Evolutionary conservation across 1,284 basidiomycete species (phyloP), one percentile per base, ranked within the genome.

Genomic region (Waitea zeae): DNA sequence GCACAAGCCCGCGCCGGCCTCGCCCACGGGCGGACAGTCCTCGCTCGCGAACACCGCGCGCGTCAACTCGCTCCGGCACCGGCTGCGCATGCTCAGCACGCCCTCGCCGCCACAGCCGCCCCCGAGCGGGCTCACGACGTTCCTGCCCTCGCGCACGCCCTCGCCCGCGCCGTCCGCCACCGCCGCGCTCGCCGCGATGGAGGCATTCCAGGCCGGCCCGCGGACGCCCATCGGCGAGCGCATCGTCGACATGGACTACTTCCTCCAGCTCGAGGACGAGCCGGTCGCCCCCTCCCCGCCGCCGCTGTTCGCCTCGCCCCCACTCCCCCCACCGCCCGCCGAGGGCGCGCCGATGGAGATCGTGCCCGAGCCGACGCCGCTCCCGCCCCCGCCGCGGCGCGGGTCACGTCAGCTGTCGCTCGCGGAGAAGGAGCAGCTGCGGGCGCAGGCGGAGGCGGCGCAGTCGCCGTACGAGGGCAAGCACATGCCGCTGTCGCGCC

Each of bases 31-130:
- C 6, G 62, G 66, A 3, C 42, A 54, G 2, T 49, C 40, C 49
- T 31, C 46, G 12, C 39, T n/a, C n/a, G n/a, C 46, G 6, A 37
- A 48, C 30, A 34, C 48, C 7, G 36, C 50, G 9, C 57, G 59
- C 15, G 54, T 56, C 28, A 47, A 62, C 2, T 64, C 70, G 11
- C 44, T 78, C 39, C 67, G 62, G 44, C 66, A 67, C 41, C 68
- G 77, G 31, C 46, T 78, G 31, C 69, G 76, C 27, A 70, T 72
- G 38, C 60, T 70, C 36, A 78, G 73, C 43, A 58, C 67, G 5
- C 69, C 70, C 6, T 58, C 67, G 4, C 48, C 59, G 11, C 42
- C 56, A 4, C 42, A 44, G 13, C 41, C 33, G 34, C 38, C 46
- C n/a, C 44, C 46, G 5, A n/a, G n/a, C n/a, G n/a, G n/a, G n/a